These are phyloP conservation scores for Thermochaetoides thermophila DNA, from an alignment of 495 filamentous ascomycete genomes.

Conservation along the genomic window DNA sequence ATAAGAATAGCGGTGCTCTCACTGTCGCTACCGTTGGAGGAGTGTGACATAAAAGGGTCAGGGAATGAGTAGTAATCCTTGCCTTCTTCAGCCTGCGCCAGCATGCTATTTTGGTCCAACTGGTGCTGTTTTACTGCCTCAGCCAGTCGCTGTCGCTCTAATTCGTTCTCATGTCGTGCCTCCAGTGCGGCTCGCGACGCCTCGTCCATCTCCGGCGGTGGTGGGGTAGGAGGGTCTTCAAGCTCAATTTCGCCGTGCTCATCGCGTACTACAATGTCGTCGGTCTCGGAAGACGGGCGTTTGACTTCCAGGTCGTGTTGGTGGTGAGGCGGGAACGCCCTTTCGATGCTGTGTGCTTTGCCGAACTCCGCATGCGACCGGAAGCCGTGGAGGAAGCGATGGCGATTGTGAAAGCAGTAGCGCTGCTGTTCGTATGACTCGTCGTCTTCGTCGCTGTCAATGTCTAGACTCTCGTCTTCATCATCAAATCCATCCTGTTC, in stretches of 20 bases:
- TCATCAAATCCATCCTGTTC: no score
- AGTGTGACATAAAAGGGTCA: neutral
- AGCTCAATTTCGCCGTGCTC: slow-evolving; percentile 60
- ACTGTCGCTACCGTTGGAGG: no score
- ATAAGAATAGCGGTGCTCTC: no score
- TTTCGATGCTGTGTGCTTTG: no score
- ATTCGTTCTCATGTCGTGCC: slow-evolving; percentile 29
- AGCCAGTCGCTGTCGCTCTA: slow-evolving; percentile 32
- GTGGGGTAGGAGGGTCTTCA: slow-evolving; percentile 42
- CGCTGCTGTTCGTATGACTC: no score
- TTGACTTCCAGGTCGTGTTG: slow-evolving; percentile 1
- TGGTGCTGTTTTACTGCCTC: slow-evolving; percentile 42
- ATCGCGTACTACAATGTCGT: slow-evolving; percentile 64
- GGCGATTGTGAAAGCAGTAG: no score
- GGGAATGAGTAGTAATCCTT: slow-evolving; percentile 1
- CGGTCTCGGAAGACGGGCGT: slow-evolving; percentile 29
- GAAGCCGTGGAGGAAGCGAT: no score
- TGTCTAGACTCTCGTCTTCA: no score
- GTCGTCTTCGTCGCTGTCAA: no score
- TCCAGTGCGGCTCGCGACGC: slow-evolving; percentile 18
- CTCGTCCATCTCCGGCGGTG: slow-evolving; percentile 41
- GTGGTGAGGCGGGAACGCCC: slow-evolving; percentile 1
- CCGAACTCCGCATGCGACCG: no score
- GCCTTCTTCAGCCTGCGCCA: slow-evolving; percentile 59
- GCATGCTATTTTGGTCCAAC: slow-evolving; percentile 46